These are phyloP conservation scores for Myrica gale DNA, from an alignment of 306 rosid species.

Conservation along the genomic window DNA sequence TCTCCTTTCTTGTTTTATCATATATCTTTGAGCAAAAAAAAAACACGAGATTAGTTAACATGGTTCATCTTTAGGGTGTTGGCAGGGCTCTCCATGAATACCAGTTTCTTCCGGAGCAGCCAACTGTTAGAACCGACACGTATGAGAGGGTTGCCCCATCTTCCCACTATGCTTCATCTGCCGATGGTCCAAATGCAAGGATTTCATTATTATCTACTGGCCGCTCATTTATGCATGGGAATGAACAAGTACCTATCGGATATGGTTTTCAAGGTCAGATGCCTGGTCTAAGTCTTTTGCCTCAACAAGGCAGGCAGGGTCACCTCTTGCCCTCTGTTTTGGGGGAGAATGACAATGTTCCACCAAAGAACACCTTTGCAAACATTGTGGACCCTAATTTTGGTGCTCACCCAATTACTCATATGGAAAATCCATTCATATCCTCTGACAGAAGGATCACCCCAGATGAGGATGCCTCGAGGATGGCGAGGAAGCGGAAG, in stretches of 20 bases:
- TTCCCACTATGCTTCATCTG: slow-evolving; percentile 45
- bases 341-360: slow-evolving; percentile 38
- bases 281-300: slow-evolving; percentile 40
- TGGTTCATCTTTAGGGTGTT: slow-evolving; percentile 42
- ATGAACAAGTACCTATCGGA: slow-evolving; percentile 45
- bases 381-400: slow-evolving; percentile 40
- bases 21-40: not conserved
- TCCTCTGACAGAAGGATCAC: slow-evolving; percentile 41
- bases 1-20: not conserved
- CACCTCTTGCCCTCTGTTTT: slow-evolving; percentile 45
- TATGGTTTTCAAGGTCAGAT: slow-evolving; percentile 52
- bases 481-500: slow-evolving; percentile 64
- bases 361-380: slow-evolving; percentile 34
- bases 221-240: slow-evolving; percentile 34
- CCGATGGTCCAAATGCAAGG: slow-evolving; percentile 40
- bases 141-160: slow-evolving; percentile 46
- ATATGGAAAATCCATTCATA: slow-evolving; percentile 37
- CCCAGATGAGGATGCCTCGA: slow-evolving; percentile 49
- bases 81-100: slow-evolving; percentile 68
- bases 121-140: slow-evolving; percentile 55
- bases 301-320: slow-evolving; percentile 49
- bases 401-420: slow-evolving; percentile 46
- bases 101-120: slow-evolving; percentile 77
- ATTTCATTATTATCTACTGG: slow-evolving; percentile 37
- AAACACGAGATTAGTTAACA: not conserved